Percentiles rank a stretch among this genome's conserved stretches.
These are phyloP conservation scores for Plasmodium berghei DNA, from an alignment of 169 alveolate species.

Conservation along the genomic window DNA sequence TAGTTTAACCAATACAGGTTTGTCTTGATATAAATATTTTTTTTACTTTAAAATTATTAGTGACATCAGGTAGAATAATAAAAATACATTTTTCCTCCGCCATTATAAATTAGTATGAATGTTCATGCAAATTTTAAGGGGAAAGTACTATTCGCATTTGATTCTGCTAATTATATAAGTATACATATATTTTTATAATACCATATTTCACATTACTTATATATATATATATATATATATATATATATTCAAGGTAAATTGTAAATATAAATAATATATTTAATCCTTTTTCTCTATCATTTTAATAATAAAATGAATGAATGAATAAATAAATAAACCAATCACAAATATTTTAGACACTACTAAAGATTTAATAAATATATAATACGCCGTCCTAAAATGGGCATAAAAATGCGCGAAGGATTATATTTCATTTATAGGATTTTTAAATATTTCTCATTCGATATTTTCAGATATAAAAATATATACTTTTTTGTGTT, in stretches of 20 bases:
- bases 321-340: neutral
- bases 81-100: slow-evolving; percentile 71
- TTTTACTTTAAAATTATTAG: slow-evolving; percentile 67
- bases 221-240: neutral
- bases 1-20: neutral
- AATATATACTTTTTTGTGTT: neutral
- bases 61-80: slow-evolving; percentile 70
- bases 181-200: neutral
- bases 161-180: neutral
- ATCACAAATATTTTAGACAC: slow-evolving; percentile 18
- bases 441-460: neutral
- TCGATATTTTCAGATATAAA: neutral
- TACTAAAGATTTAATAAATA: neutral
- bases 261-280: neutral
- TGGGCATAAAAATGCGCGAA: neutral
- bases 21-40: neutral
- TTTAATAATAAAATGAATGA: neutral
- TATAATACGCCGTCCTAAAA: neutral
- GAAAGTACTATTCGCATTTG: too few species aligned
- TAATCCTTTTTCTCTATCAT: slow-evolving; percentile 7
- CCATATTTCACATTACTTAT: neutral
- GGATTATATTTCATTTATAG: neutral
- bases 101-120: slow-evolving; percentile 35
- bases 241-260: neutral
- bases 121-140: neutral